These are phyloP conservation scores for Aurantiochytrium sp. DNA, from an alignment of 108 stramenopile species.

Conservation along the genomic window DNA sequence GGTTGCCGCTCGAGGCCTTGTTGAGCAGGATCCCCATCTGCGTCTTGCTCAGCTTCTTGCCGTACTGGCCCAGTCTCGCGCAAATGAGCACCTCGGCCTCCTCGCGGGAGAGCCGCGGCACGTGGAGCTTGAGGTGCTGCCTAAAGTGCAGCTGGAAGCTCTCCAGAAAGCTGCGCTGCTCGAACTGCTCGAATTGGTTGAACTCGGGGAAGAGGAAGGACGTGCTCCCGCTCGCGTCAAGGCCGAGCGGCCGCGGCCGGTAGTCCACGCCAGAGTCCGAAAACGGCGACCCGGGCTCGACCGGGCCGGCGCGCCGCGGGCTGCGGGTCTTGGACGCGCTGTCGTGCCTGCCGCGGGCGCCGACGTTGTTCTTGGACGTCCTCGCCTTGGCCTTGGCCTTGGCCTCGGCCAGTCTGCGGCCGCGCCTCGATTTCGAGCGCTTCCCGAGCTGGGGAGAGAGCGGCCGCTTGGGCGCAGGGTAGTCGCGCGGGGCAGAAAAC, in stretches of 20 bases:
- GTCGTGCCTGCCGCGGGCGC: too few relatives aligned
- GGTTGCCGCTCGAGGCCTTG: conserved; percentile 15
- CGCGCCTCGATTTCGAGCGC: too few relatives aligned
- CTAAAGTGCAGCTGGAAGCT: conserved; percentile 14
- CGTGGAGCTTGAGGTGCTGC: background rate
- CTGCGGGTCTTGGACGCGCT: too few relatives aligned
- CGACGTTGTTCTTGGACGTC: too few relatives aligned
- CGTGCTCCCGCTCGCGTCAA: background rate
- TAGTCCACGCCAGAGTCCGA: conserved; percentile 20
- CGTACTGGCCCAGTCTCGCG: background rate
- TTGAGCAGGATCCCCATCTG: background rate
- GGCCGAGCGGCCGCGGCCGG: background rate
- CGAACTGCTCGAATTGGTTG: conserved; percentile 14
- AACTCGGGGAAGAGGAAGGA: background rate
- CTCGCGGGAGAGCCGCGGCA: background rate
- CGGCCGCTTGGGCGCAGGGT: background rate
- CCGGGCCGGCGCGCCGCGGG: background rate
- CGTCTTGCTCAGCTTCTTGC: background rate
- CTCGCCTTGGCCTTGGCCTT: background rate
- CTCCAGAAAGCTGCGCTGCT: background rate
- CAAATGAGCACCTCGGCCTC: background rate
- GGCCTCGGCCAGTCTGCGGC: background rate
- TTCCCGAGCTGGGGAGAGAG: background rate
- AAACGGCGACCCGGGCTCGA: background rate
- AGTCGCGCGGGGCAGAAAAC: background rate